A percentile compares a stretch with the other conserved stretches of the same genome.
phyloP scores from a whole-genome alignment of 306 rosid genomes.

The Casuarina cunninghamiana region DNA sequence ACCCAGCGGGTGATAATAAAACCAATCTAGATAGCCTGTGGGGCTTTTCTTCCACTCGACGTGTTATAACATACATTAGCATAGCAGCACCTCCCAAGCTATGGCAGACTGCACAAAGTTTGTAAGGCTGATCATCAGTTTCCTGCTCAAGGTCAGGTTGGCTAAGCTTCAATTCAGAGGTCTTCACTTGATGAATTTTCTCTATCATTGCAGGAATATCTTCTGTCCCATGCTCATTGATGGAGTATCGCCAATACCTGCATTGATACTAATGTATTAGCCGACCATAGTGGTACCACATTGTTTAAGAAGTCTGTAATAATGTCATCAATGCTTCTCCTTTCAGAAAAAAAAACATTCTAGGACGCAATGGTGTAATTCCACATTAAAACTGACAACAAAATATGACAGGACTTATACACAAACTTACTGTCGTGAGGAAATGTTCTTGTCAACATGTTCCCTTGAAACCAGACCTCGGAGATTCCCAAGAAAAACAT shows the following conservation, averaged over 20 bases:
- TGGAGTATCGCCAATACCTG: constrained; percentile 93
- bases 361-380: constrained; percentile 6
- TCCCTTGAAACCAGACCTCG: constrained; percentile 91
- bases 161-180: constrained; percentile 66
- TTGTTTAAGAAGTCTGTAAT: neutral
- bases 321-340: neutral
- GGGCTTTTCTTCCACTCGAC: constrained; percentile 63
- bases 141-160: constrained; percentile 63
- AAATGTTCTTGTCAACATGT: constrained; percentile 65
- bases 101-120: constrained; percentile 78
- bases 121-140: constrained; percentile 67
- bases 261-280: constrained; percentile 20
- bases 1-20: constrained; percentile 88
- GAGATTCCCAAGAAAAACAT: constrained; percentile 81
- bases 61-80: constrained; percentile 67
- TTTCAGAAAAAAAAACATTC: neutral
- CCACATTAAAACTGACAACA: constrained; percentile 1
- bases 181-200: constrained; percentile 79
- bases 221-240: constrained; percentile 89
- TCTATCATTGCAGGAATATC: constrained; percentile 91
- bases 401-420: constrained; percentile 1
- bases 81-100: constrained; percentile 94
- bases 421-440: constrained; percentile 74
- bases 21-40: constrained; percentile 86
- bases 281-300: neutral